Percentiles rank a stretch among this genome's conserved stretches.
Conservation (phyloP, 768 basidiomycete genomes). For the Termitomyces sp. region DNA sequence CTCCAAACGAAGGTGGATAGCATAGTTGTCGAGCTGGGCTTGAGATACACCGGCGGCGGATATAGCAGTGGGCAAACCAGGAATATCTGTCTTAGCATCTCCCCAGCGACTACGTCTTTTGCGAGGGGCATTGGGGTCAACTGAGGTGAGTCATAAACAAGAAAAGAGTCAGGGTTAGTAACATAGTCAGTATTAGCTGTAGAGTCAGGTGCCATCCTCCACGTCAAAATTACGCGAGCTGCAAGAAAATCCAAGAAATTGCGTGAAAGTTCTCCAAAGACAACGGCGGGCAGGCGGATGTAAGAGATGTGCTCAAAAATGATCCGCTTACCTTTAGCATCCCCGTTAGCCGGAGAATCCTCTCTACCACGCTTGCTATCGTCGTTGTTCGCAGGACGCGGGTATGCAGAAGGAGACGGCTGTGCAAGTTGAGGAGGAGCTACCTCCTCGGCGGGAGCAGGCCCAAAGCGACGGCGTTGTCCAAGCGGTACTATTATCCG, state of each 20-base stretch:
- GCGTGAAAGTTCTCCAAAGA: conserved; percentile 16
- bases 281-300: conserved; percentile 8
- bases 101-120: conserved; percentile 99
- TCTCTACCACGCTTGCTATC: conserved; percentile 58
- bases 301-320: conserved; percentile 10
- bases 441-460: conserved; percentile 74
- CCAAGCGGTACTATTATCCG: conserved; percentile 66
- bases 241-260: conserved; percentile 12
- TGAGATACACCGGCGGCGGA: conserved; percentile 91
- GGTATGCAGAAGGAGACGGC: conserved; percentile 82
- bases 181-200: conserved; percentile 33
- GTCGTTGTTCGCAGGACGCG: conserved; percentile 55
- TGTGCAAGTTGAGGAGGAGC: conserved; percentile 83
- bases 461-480: conserved; percentile 86
- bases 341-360: conserved; percentile 56
- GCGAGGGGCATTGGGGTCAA: conserved; percentile 80
- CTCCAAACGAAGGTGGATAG: conserved; percentile 91
- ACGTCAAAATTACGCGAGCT: conserved; percentile 18
- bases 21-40: conserved; percentile 95
- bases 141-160: conserved; percentile 44
- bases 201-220: conserved; percentile 28
- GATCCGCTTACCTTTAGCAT: conserved; percentile 67
- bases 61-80: conserved; percentile 92
- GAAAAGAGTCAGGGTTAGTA: conserved; percentile 54
- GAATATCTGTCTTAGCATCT: conserved; percentile 85